phyloP scores from a whole-genome alignment of 441 rosid genomes.

The Metrosideros polymorpha region DNA sequence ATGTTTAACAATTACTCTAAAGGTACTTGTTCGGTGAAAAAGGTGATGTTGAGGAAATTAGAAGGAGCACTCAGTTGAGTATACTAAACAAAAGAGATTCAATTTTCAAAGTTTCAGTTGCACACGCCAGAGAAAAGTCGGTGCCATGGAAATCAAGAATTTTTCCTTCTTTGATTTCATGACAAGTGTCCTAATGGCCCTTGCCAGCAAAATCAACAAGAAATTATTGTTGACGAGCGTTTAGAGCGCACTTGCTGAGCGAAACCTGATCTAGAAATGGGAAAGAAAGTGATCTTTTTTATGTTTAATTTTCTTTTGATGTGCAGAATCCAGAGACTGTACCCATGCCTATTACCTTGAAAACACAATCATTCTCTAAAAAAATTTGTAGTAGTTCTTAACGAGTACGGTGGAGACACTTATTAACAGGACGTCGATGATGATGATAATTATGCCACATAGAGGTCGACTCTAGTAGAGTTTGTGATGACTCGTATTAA shows the following conservation, averaged over 20 bases:
- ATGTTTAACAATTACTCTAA: not conserved
- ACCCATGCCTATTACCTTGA: not conserved
- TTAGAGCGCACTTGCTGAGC: not conserved
- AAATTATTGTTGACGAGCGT: not conserved
- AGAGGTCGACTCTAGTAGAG: not conserved
- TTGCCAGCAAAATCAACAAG: not conserved
- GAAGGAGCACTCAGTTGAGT: not conserved
- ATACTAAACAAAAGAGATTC: not conserved
- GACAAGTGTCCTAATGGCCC: too few relatives aligned
- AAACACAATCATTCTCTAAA: not conserved
- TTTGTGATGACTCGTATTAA: not conserved
- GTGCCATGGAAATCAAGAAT: not conserved
- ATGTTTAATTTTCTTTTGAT: not conserved
- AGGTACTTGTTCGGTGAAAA: not conserved
- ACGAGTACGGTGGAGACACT: not conserved
- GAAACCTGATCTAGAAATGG: not conserved
- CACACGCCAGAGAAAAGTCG: not conserved
- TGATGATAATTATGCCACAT: not conserved
- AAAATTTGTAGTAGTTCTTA: not conserved
- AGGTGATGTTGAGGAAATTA: not conserved
- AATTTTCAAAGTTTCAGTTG: not conserved
- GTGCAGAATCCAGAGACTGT: not conserved
- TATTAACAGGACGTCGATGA: not conserved
- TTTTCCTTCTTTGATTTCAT: too few relatives aligned
- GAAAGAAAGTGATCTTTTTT: not conserved